These are phyloP conservation scores for Eucalyptus melliodora DNA, from an alignment of 345 rosid genomes.

Conservation along the genomic window DNA sequence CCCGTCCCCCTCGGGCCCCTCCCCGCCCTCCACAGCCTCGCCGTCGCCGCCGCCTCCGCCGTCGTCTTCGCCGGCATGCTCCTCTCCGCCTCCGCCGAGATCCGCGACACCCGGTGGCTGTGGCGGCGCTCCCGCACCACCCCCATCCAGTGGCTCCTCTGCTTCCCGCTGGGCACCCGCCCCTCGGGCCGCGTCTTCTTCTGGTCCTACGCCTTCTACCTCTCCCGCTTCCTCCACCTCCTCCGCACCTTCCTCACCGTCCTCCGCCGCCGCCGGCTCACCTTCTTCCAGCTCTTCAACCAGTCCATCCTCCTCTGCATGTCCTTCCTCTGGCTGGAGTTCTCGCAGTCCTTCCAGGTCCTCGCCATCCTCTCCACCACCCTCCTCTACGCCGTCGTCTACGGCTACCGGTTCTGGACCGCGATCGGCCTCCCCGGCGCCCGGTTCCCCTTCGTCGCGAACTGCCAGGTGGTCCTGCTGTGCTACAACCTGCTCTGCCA, in stretches of 20 bases:
- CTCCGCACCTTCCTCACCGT: slow-evolving; percentile 54
- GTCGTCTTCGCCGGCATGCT: slow-evolving; percentile 62
- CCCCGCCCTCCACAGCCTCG: slow-evolving; percentile 78
- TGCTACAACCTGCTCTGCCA: slow-evolving; percentile 68
- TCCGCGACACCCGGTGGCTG: slow-evolving; percentile 81
- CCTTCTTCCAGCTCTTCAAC: slow-evolving; percentile 53
- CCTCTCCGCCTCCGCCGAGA: slow-evolving; percentile 69
- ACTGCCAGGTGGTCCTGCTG: slow-evolving; percentile 47
- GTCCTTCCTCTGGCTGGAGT: slow-evolving; percentile 93
- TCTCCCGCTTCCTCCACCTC: slow-evolving; percentile 79
- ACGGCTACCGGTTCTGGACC: slow-evolving; percentile 95
- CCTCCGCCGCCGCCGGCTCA: slow-evolving; percentile 32
- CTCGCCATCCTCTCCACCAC: slow-evolving; percentile 62
- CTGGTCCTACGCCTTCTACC: slow-evolving; percentile 90
- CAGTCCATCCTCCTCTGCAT: slow-evolving; percentile 53
- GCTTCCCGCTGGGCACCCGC: slow-evolving; percentile 94
- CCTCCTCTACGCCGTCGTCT: slow-evolving; percentile 50
- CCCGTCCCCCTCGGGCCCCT: slow-evolving; percentile 59
- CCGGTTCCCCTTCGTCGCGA: slow-evolving; percentile 56
- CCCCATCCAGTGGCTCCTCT: slow-evolving; percentile 86
- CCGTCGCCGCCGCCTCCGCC: slow-evolving; percentile 41
- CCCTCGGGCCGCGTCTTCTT: slow-evolving; percentile 97
- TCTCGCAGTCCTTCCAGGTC: slow-evolving; percentile 81
- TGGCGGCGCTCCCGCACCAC: slow-evolving; percentile 56
- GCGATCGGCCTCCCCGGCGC: slow-evolving; percentile 72